A percentile compares a stretch with the other conserved stretches of the same genome.
phyloP scores from a whole-genome alignment of 2,329 filamentous ascomycete genomes.

The Xylariomycetidae sp. region DNA sequence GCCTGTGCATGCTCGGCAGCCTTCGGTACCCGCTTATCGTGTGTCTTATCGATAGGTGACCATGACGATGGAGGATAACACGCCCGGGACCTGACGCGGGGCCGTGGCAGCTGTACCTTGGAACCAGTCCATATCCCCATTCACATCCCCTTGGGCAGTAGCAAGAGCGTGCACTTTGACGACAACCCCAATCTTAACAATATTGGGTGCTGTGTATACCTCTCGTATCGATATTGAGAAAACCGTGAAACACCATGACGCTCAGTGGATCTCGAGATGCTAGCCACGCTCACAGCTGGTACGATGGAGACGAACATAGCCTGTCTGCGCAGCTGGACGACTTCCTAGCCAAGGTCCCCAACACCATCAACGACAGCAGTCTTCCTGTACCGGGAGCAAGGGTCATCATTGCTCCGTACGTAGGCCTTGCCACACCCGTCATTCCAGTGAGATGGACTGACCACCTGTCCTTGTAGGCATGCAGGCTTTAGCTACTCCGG shows the following conservation, averaged over 20 bases:
- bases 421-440: constrained; percentile 13
- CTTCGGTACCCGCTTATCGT: too few relatives aligned
- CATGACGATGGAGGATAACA: too few relatives aligned
- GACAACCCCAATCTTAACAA: too few relatives aligned
- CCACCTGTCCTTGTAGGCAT: constrained; percentile 53
- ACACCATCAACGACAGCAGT: constrained; percentile 49
- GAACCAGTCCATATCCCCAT: too few relatives aligned
- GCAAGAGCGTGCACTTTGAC: too few relatives aligned
- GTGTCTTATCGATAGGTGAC: too few relatives aligned
- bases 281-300: constrained; percentile 85
- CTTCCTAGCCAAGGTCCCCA: constrained; percentile 68
- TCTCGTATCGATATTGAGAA: too few relatives aligned
- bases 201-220: too few relatives aligned
- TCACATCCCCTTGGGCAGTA: too few relatives aligned
- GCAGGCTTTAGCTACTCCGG: constrained; percentile 93
- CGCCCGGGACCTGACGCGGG: too few relatives aligned
- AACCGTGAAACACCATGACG: constrained; percentile 25
- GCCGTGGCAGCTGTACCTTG: too few relatives aligned
- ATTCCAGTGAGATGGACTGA: constrained; percentile 8
- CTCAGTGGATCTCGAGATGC: constrained; percentile 41
- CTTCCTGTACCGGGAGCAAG: constrained; percentile 70
- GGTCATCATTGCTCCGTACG: constrained; percentile 89
- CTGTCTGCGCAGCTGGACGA: constrained; percentile 65
- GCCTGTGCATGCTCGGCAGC: too few relatives aligned
- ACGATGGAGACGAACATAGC: constrained; percentile 53